These are phyloP conservation scores for Monascus purpureus DNA, from an alignment of 495 filamentous ascomycete genomes.

Conservation along the genomic window DNA sequence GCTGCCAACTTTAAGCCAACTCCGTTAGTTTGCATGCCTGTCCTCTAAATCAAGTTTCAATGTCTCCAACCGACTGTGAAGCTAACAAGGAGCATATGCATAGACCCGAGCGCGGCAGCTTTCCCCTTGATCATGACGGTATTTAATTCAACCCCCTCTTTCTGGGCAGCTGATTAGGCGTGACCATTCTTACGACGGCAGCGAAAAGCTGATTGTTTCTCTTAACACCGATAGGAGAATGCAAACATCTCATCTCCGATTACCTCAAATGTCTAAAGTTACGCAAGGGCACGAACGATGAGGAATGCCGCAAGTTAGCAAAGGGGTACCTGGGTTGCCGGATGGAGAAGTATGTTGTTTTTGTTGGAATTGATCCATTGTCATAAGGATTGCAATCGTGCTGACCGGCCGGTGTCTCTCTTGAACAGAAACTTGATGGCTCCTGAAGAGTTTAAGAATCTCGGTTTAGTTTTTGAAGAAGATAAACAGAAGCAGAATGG, in stretches of 20 bases:
- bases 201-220: not conserved
- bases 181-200: no score
- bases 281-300: constrained; percentile 67
- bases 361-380: constrained; percentile 1
- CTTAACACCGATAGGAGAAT: constrained; percentile 76
- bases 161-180: no score
- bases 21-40: constrained; percentile 44
- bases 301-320: constrained; percentile 68
- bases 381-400: not conserved
- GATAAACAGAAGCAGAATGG: constrained; percentile 9
- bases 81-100: constrained; percentile 1
- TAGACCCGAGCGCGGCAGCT: constrained; percentile 88
- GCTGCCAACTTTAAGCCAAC: constrained; percentile 55
- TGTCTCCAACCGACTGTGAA: not conserved
- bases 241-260: constrained; percentile 68
- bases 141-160: constrained; percentile 3
- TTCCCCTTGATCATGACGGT: constrained; percentile 94
- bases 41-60: not conserved
- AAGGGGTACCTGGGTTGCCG: constrained; percentile 82
- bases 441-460: constrained; percentile 80
- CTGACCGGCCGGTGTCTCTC: not conserved
- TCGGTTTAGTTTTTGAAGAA: constrained; percentile 59
- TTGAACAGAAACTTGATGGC: constrained; percentile 78
- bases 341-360: constrained; percentile 71
- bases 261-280: constrained; percentile 80